Percentiles rank a stretch among this genome's conserved stretches.
phyloP scores from a whole-genome alignment of 1,139 yeast species.

The Diutina sp. region DNA sequence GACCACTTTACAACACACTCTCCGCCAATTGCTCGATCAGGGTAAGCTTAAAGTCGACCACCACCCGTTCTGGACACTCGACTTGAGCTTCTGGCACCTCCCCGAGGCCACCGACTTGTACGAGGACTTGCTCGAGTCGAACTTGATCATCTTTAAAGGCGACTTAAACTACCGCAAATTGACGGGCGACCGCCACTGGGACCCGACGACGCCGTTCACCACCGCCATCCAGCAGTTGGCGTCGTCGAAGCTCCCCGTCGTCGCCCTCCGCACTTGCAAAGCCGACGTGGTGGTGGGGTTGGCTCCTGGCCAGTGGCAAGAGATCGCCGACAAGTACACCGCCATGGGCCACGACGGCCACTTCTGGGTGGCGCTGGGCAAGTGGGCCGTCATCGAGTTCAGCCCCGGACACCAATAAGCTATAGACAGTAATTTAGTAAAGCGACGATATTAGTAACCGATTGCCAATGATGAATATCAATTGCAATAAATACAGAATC shows the following conservation, averaged over 20 bases:
- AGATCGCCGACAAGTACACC: constrained; percentile 47
- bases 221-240: constrained; percentile 63
- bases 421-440: no score
- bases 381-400: constrained; percentile 67
- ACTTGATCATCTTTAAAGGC: constrained; percentile 76
- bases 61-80: constrained; percentile 79
- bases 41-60: constrained; percentile 48
- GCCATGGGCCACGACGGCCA: constrained; percentile 39
- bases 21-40: constrained; percentile 31
- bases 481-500: constrained; percentile 40
- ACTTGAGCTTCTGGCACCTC: constrained; percentile 59
- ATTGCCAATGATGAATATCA: constrained; percentile 53
- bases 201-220: constrained; percentile 59
- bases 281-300: constrained; percentile 95
- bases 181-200: constrained; percentile 87
- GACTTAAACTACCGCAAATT: constrained; percentile 91
- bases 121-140: constrained; percentile 37
- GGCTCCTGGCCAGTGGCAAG: constrained; percentile 56
- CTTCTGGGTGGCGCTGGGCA: constrained; percentile 81
- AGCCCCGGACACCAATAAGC: not conserved
- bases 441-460: no score
- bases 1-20: constrained; percentile 29
- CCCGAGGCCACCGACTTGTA: constrained; percentile 31
- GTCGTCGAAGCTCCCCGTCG: constrained; percentile 42
- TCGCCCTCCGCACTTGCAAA: constrained; percentile 83